Conservation (phyloP, 495 filamentous ascomycete genomes). For the Podospora sp. region DNA sequence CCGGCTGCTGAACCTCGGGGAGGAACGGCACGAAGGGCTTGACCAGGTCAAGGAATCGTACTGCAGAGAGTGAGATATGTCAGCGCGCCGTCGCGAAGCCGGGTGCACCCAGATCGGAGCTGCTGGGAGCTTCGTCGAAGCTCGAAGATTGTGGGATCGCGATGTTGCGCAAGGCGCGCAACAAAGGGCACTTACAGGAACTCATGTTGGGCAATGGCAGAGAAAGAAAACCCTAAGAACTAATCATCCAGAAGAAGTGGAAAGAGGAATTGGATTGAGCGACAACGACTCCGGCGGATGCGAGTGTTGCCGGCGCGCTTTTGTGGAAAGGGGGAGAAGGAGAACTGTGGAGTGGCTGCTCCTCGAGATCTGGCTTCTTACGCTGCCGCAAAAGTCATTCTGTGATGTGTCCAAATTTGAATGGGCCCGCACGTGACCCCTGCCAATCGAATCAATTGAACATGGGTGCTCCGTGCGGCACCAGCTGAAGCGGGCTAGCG, state of each 20-base stretch:
- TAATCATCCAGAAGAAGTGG: constrained; percentile 45
- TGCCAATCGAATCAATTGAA: background rate
- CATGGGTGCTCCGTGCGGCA: background rate
- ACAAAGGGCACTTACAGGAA: constrained; percentile 53
- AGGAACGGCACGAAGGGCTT: constrained; percentile 99
- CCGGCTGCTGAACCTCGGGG: constrained; percentile 96
- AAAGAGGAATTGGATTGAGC: constrained; percentile 39
- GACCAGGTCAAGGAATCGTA: constrained; percentile 98
- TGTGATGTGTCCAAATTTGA: constrained; percentile 58
- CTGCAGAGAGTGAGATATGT: constrained; percentile 51
- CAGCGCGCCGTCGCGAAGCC: constrained; percentile 33
- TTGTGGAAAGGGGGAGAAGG: constrained; percentile 40
- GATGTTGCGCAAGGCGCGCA: constrained; percentile 17
- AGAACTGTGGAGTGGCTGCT: constrained; percentile 41
- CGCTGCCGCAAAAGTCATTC: constrained; percentile 39
- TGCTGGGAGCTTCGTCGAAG: constrained; percentile 36
- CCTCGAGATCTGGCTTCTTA: constrained; percentile 52
- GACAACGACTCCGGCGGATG: constrained; percentile 42
- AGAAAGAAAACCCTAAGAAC: constrained; percentile 44
- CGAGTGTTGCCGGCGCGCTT: constrained; percentile 43
- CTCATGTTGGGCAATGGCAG: constrained; percentile 56
- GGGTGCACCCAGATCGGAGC: constrained; percentile 28
- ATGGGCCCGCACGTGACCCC: constrained; percentile 44
- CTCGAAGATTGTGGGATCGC: constrained; percentile 46
- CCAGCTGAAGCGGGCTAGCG: background rate